phyloP scores from a whole-genome alignment of 2,329 filamentous ascomycete genomes.

The Orbilia brochopaga region DNA sequence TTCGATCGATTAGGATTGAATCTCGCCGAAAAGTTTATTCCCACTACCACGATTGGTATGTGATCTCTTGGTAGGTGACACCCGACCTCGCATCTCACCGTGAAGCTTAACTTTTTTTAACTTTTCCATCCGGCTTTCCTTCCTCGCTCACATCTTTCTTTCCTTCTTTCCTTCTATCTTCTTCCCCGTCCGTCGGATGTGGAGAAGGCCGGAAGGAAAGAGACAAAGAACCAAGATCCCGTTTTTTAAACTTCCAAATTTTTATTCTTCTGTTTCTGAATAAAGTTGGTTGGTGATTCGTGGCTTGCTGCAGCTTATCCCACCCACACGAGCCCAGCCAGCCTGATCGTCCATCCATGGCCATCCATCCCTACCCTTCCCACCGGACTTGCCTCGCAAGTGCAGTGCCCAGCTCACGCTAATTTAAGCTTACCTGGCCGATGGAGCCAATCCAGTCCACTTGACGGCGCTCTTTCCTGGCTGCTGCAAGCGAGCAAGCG shows the following conservation, averaged over 20 bases:
- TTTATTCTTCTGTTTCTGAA: too few species aligned
- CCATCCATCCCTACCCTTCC: background rate
- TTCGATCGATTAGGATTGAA: too few species aligned
- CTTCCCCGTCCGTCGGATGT: constrained; percentile 47
- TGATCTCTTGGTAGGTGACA: too few species aligned
- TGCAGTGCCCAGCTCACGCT: constrained; percentile 24
- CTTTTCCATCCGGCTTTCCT: too few species aligned
- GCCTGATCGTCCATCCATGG: background rate
- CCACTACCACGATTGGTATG: too few species aligned
- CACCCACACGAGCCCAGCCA: background rate
- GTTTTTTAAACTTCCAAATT: background rate
- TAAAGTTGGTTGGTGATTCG: background rate
- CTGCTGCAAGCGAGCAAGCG: constrained; percentile 27
- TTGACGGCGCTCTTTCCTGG: background rate
- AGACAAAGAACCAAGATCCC: too few species aligned
- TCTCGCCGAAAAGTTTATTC: too few species aligned
- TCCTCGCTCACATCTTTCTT: constrained; percentile 7
- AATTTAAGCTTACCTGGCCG: constrained; percentile 51
- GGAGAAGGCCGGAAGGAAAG: too few species aligned
- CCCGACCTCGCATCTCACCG: too few species aligned
- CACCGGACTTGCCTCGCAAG: too few species aligned
- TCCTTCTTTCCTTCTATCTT: constrained; percentile 37
- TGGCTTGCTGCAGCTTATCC: too few species aligned
- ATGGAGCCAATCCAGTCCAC: constrained; percentile 49
- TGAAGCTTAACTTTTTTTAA: too few species aligned